Evolutionary conservation across 805 yeast genomes (phyloP).

Genomic region (Wickerhamomyces xylosicus): DNA sequence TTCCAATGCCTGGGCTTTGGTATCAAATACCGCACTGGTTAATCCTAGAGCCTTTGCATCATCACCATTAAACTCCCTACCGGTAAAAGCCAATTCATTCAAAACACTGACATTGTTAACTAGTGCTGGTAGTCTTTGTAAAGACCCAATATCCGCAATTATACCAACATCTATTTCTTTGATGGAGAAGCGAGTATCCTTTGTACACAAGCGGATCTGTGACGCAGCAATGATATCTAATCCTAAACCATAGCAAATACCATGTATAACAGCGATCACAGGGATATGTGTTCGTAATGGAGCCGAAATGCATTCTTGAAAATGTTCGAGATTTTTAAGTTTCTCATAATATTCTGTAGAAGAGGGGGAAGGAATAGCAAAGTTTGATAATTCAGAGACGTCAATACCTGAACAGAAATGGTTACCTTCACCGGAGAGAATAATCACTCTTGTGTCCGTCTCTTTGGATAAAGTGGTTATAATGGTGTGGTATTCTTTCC

Average conservation of each 20-base stretch:
- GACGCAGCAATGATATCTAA: constrained; percentile 53
- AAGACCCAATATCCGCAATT: constrained; percentile 71
- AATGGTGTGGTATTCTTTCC: constrained; percentile 44
- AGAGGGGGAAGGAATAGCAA: constrained; percentile 3
- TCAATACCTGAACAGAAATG: constrained; percentile 63
- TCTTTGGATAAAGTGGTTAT: constrained; percentile 34
- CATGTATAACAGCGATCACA: constrained; percentile 59
- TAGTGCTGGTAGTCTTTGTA: constrained; percentile 52
- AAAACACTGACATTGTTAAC: constrained; percentile 47
- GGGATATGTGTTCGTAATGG: constrained; percentile 42
- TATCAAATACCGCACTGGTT: constrained; percentile 35
- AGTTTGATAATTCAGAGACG: constrained; percentile 25
- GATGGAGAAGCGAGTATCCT: constrained; percentile 43
- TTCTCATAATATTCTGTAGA: too few relatives aligned
- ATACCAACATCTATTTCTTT: constrained; percentile 67
- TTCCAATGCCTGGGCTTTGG: constrained; percentile 37
- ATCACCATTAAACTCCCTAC: constrained; percentile 39
- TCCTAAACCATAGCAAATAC: constrained; percentile 55
- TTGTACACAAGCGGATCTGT: constrained; percentile 45
- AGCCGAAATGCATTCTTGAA: constrained; percentile 45
- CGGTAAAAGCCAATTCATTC: constrained; percentile 54
- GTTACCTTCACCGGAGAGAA: constrained; percentile 44
- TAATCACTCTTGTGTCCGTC: constrained; percentile 38
- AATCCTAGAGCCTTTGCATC: constrained; percentile 49
- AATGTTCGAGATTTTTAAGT: constrained; percentile 30